Percentiles rank a stretch among this genome's conserved stretches.
Evolutionary conservation across 2,329 filamentous ascomycete species (phyloP).

Genomic region (Arthrocladium fulminans): DNA sequence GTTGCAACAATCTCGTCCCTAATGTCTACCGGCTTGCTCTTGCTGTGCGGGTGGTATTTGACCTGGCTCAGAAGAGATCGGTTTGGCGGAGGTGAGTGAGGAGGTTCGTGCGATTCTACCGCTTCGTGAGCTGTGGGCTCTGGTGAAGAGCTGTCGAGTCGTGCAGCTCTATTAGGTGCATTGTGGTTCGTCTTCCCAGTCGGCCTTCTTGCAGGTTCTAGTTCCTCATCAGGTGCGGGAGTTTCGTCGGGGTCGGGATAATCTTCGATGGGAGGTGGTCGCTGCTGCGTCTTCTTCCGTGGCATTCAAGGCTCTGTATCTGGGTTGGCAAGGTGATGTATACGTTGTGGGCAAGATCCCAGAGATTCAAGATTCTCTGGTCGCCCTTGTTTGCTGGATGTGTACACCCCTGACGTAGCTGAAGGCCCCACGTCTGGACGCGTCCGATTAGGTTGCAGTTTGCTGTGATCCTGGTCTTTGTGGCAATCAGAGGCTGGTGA

Average conservation of each 20-base stretch:
- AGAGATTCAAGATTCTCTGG: background rate
- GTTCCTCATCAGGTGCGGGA: background rate
- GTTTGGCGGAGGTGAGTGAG: background rate
- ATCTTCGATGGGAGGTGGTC: background rate
- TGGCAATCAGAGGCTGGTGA: background rate
- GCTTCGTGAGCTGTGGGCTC: background rate
- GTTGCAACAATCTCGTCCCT: conserved; percentile 13
- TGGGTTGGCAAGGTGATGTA: background rate
- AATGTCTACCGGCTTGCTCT: conserved; percentile 7
- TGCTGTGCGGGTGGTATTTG: background rate
- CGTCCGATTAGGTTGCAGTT: background rate
- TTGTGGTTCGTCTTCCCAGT: conserved; percentile 8
- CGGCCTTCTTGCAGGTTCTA: background rate
- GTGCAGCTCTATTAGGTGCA: conserved; percentile 3
- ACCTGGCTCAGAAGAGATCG: background rate
- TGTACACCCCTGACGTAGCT: conserved; percentile 4
- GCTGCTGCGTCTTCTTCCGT: background rate
- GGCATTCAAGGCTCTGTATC: conserved; percentile 6
- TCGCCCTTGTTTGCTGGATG: background rate
- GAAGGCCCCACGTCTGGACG: conserved; percentile 2
- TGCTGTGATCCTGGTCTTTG: background rate
- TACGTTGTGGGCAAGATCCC: background rate
- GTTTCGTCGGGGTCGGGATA: conserved; percentile 1
- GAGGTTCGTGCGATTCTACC: background rate
- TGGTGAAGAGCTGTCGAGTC: conserved; percentile 3